Base-by-base conservation (phyloP, 371 early-diverging fungal genomes). In the Zopfochytrium polystomum region DNA sequence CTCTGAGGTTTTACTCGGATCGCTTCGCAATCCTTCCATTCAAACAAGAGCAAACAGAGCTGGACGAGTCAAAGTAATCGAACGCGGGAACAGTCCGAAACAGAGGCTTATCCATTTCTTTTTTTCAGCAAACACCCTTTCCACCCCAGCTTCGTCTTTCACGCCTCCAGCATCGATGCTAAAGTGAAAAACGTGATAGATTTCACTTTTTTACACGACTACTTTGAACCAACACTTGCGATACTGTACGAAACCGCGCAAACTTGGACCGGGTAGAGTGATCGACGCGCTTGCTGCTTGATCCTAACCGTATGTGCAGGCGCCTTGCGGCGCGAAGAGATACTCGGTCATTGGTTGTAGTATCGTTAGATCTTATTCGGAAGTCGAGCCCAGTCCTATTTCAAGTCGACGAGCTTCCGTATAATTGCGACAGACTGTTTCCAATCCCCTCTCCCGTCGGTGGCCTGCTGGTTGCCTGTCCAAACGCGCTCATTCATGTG, bases 161-260 rank as follows among this genome's bases (percentile, higher is more conserved):
- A 88, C 32, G 55, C 89, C 33, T 77, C 84, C 9, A 77, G 77
- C 0, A 84, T 88, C 33, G 72, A 75, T 27, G 65, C 75, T n/a
- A 78, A 82, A 46, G 82, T 96, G 47, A 82, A 84, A 53, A 87
- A 90, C 62, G 83, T 96, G 0, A 83, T 91, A 45, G 96, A 96
- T 65, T 84, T 93, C 80, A 82, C 78, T 0, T 98, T 98, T 63
- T 77, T 98, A 49, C 73, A 87, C 48, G 95, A 89, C 52, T 96
- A 91, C 63, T 84, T 89, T 60, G 92, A 93, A 70, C 97, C 98
- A 2, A 95, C 95, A 1, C 78, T 98, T 22, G 96, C 95, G 3
- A 87, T 96, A 56, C 76, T 98, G 55, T 95, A 89, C 71, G 90
- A 94, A 67, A 59, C 74, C 66, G 79, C 48, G 74, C 84, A 75